Percentiles rank a stretch among this genome's conserved stretches.
These are phyloP conservation scores for Trichoderma simmonsii DNA, from an alignment of 2,329 filamentous ascomycete genomes.

Conservation along the genomic window DNA sequence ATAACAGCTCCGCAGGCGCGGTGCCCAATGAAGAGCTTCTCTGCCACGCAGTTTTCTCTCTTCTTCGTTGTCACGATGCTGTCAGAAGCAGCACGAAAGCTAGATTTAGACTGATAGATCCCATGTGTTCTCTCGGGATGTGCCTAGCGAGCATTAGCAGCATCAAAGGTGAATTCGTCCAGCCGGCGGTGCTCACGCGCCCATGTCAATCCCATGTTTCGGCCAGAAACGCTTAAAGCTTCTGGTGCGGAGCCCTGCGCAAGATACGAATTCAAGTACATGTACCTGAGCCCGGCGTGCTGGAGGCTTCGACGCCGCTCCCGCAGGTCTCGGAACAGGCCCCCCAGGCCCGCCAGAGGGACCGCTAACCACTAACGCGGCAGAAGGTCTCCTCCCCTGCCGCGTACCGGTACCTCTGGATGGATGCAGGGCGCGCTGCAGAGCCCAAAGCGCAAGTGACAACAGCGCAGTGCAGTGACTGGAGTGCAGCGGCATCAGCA, in stretches of 20 bases:
- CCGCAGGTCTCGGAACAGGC: background rate
- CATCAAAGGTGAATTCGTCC: background rate
- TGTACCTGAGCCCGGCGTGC: background rate
- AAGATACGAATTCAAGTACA: background rate
- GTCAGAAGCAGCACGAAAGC: background rate
- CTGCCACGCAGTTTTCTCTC: background rate
- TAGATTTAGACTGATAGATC: background rate
- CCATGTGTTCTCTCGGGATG: background rate
- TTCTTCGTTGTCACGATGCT: background rate
- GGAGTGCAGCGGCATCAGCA: slow-evolving; percentile 3
- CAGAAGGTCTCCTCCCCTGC: background rate
- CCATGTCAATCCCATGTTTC: background rate
- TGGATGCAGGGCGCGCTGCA: slow-evolving; percentile 7
- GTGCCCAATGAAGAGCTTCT: background rate
- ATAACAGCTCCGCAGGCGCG: background rate
- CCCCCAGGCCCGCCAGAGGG: background rate
- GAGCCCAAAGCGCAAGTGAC: slow-evolving; percentile 7
- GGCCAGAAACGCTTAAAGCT: background rate
- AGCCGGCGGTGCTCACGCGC: background rate
- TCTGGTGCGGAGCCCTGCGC: background rate
- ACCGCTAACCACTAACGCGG: background rate
- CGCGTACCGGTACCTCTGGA: background rate
- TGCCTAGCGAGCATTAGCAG: background rate
- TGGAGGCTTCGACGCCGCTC: background rate
- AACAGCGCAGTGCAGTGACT: slow-evolving; percentile 2